Percentiles rank a stretch among this genome's conserved stretches.
These are phyloP conservation scores for Exophiala bonariae DNA, from an alignment of 2,329 filamentous ascomycete species.

Conservation along the genomic window DNA sequence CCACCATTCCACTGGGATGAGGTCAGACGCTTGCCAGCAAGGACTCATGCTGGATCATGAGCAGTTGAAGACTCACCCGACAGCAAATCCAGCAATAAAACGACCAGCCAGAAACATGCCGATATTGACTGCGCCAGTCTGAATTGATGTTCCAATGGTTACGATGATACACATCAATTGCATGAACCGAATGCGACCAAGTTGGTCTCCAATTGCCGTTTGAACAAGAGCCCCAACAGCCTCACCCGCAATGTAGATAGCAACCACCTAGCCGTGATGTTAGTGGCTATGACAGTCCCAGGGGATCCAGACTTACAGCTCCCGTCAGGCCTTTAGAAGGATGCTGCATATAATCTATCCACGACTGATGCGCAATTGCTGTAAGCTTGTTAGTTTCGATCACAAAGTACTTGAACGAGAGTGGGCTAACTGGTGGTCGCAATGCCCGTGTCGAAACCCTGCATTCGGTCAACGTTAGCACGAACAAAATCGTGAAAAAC, in stretches of 20 bases:
- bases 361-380: constrained; percentile 59
- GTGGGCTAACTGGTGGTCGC: constrained; percentile 50
- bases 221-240: constrained; percentile 56
- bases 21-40: background rate
- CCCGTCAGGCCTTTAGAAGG: constrained; percentile 58
- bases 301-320: constrained; percentile 39
- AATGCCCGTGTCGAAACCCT: constrained; percentile 63
- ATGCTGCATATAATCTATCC: constrained; percentile 59
- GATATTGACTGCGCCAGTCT: constrained; percentile 58
- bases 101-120: constrained; percentile 70
- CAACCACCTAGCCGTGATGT: constrained; percentile 45
- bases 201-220: constrained; percentile 54
- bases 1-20: constrained; percentile 20
- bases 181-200: constrained; percentile 53
- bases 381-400: constrained; percentile 28
- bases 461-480: constrained; percentile 1
- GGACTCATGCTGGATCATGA: constrained; percentile 79
- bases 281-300: background rate
- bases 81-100: constrained; percentile 72
- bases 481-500: background rate
- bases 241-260: constrained; percentile 62
- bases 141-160: constrained; percentile 65
- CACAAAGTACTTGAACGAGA: constrained; percentile 34
- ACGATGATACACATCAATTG: constrained; percentile 68
- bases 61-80: constrained; percentile 78